Evolutionary conservation across 805 yeast species (phyloP), one percentile per base, ranked within the genome.

Genomic region (Jamesozyma gamospora): DNA sequence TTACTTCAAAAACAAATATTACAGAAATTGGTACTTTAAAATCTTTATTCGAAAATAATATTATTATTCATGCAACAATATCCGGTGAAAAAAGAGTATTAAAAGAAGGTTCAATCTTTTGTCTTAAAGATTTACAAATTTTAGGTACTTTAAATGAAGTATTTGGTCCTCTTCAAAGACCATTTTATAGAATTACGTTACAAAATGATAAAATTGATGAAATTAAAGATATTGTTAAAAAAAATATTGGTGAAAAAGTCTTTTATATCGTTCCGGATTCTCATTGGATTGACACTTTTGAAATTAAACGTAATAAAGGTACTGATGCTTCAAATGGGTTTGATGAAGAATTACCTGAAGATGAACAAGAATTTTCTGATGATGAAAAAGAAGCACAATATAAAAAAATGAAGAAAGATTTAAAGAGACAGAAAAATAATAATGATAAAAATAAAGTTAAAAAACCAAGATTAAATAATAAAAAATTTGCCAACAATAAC

Each of bases 271-370:
- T 83, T 2, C 80, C 87, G 2, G 82, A 75, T 28, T 81, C 96
- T 0, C 72, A 81, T 40, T 90, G 87, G 62, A 67, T 82, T 8
- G 75, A 78, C 46, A 90, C 97, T 0, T 82, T 81, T 37, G 64
- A 74, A 18, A 70, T 88, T 40, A 83, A 77, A 50, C 64, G 70
- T 17, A 42, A 78, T 15, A 88, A 81, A 52, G 98, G 97, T 18
- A 80, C 87, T 1, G 98, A 92, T 64, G 98, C 98, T 0, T 82
- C 94, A 53, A 92, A 92, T 51, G 79, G 85, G 58, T 82, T 85
- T 56, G 98, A 92, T 59, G 97, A 92, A 63, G 98, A 92, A 53
- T 62, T 90, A 25, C 86, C 95, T 0, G 87, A 79, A 49, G 94
- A 83, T 25, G 97, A 92, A 58, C 94, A 85, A 58, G 97, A 90